Evolutionary conservation across 192 early-diverging fungal genomes (phyloP).

Genomic region (Backusella psychrophila): DNA sequence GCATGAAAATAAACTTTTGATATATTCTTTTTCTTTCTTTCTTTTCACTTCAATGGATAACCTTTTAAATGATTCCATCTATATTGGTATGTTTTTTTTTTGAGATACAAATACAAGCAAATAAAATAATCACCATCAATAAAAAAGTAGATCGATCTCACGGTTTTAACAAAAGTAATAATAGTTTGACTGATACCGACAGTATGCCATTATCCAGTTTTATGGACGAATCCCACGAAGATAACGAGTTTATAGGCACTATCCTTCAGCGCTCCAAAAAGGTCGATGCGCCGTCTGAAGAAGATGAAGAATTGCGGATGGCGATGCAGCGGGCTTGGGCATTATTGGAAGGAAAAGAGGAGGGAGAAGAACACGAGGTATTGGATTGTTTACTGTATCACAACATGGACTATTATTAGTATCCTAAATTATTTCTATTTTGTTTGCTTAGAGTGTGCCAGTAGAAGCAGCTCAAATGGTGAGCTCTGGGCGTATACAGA

Average conservation of each 20-base stretch:
- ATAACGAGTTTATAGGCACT: constrained; percentile 14
- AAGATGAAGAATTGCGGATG: constrained; percentile 20
- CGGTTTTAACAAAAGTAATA: constrained; percentile 5
- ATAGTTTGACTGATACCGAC: background rate
- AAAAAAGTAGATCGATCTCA: background rate
- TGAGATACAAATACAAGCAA: background rate
- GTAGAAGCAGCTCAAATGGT: constrained; percentile 8
- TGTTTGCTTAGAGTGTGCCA: background rate
- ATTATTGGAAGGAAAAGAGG: constrained; percentile 6
- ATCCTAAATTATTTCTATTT: background rate
- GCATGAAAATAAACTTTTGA: background rate
- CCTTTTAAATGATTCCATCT: background rate
- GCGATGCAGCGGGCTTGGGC: constrained; percentile 27
- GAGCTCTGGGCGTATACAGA: constrained; percentile 10
- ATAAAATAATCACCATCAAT: background rate
- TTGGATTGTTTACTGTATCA: no score
- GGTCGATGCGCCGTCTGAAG: background rate
- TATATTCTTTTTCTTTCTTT: background rate
- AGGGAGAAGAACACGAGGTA: background rate
- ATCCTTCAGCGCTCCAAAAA: constrained; percentile 5
- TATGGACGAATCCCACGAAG: background rate
- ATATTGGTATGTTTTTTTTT: background rate
- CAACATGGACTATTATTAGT: background rate
- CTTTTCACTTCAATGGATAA: background rate
- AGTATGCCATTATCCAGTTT: background rate